Base-by-base conservation (phyloP, 2,329 filamentous ascomycete genomes). In the Diaporthe vaccinii region DNA sequence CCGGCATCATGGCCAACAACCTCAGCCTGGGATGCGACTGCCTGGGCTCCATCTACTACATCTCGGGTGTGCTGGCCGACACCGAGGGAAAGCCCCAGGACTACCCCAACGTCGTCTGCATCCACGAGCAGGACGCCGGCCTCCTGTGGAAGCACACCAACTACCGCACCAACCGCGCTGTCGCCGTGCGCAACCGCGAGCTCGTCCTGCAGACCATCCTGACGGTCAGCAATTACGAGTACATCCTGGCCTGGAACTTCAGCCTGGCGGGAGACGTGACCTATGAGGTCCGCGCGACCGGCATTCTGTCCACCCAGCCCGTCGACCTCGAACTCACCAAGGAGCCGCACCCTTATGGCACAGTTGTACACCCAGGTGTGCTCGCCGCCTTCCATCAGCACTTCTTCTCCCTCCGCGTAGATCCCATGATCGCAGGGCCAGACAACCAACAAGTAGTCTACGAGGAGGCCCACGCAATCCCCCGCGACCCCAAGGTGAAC, bases 301-400 rank as follows among this genome's bases (percentile, higher is more conserved):
- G 93, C 1, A 92, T 94, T 73, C 87, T 94, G 7, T 89, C 86
- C 7, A 89, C 88, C 4, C 78, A 83, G 75, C 78, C 84, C 1
- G 85, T 91, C 67, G 87, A 90, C 78, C 90, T 91, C 71, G 88
- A 90, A 51, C 81, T 87, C 1, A 87, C 88, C 55, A 88, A 89
- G 77, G 87, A 84, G 1, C 79, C 81, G 2, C 84, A 84, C 39
- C 84, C 85, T 3, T 91, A 87, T 79, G 90, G 90, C 44, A 94
- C 90, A 73, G 88, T 93, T 3, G 92, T 94, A 1, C 86, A 87
- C 14, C 87, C 88, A 0, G 91, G 91, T 2, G 89, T 90, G 0
- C 84, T 95, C 46, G 93, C 92, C 3, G 86, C 87, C 0, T 91
- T 93, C 83, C 93, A 95, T 80, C 93, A 96, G 81, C 94, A 95